Base-by-base conservation (phyloP, 352 stramenopile species). In the Phytophthora nicotianae region DNA sequence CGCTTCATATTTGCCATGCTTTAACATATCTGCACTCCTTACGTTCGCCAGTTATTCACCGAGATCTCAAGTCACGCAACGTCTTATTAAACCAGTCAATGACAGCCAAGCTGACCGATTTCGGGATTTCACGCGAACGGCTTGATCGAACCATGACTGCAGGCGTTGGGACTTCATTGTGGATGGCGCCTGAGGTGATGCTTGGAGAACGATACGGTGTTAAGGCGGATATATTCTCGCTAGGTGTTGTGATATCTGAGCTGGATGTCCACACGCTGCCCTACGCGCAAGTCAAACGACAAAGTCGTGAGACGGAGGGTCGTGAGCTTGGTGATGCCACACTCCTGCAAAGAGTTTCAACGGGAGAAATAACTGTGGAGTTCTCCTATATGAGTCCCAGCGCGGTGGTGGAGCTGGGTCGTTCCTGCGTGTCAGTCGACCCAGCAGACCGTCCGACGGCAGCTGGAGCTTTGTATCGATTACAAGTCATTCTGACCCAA, bases 51-150 rank as follows among this genome's bases (percentile, higher is more conserved):
- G 32, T 72, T 14, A 83, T 88, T 50, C 62, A 70, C 13, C 54
- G 62, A 48, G 82, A 88, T 64, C 71, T 88, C 40, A 90, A 67
- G 35, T 67, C 58, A 0, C 43, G 50, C 2, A 68, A 68, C 32
- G 37, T 68, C 2, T 24, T 88, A 19, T 48, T 88, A 16, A 56
- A 59, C 45, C 50, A 51, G 3, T 52, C 66, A 3, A 61, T 86
- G 61, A 59, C 81, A 13, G 79, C 79, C 16, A 89, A 89, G 46
- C 55, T 91, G 27, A 86, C 75, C 20, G 82, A 91, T 55, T 91
- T 91, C 69, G 79, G 79, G 9, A 72, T 87, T 14, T 86, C 75
- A 4, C 75, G 77, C 8, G 73, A 86, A 40, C 65, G 68, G 9
- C 49, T 77, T 41, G 74, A 82, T 20, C 68, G 74, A 3, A 67